Base-by-base conservation (phyloP, 2,329 filamentous ascomycete genomes). In the Dendrostoma leiphaemia region DNA sequence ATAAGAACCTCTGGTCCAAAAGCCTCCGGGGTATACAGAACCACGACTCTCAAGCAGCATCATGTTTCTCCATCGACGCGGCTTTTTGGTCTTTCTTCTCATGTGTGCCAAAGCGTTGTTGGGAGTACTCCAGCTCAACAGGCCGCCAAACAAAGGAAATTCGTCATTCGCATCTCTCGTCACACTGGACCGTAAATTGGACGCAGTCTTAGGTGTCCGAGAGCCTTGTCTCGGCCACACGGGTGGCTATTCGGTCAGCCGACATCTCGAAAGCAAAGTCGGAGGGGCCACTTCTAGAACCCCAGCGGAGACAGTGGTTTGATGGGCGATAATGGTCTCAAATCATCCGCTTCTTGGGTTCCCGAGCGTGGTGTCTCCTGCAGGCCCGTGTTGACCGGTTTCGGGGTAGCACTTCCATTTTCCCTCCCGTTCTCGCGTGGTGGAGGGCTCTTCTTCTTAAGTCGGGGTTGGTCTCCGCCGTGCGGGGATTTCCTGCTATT, bases 281-380 rank as follows among this genome's bases (percentile, higher is more conserved):
- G 57, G 51, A 50, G 60, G 52, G 48, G 54, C 49, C 55, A 13
- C 47, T 26, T 51, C 55, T 69, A 81, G 60, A 86, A 80, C 58
- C 82, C 80, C 64, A 85, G 71, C 12, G 84, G 84, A 32, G 83
- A 87, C 44, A 87, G 69, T 38, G 84, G 84, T 67, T 85, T 83
- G 64, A 88, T 86, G 4, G 84, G 84, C 56, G 84, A 87, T 32
- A 88, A 67, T 3, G 82, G 82, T 40, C 80, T 74, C 40, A 84
- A 62, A 48, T 82, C 78, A 26, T 69, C 70, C 10, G 17, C 26
- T 24, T 50, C 37, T 24, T 32, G 28, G 26, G 48, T 12, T n/a
- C 17, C 32, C n/a, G 71, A 48, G 24, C 38, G 62, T 44, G 62
- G 59, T 8, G 64, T 62, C 24, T 74, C 71, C 37, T 66, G 67